A percentile compares a stretch with the other conserved stretches of the same genome.
Conservation (phyloP, 768 basidiomycete species). For the Royoungia palumana region DNA sequence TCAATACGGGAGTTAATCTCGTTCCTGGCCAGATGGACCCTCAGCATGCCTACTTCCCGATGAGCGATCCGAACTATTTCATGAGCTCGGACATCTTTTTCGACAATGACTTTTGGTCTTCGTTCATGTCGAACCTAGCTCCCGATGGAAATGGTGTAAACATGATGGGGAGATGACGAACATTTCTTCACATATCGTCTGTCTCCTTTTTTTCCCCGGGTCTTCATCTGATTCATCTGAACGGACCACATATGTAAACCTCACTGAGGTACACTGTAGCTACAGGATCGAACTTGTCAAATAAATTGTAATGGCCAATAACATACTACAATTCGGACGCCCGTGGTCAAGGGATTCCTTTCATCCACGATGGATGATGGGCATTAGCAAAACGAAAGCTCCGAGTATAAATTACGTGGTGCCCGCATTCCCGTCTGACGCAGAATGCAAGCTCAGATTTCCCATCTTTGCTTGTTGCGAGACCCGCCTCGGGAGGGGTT, state of each 20-base stretch:
- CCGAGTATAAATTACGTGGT: neutral
- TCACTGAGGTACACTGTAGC: neutral
- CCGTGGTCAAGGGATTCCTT: no score
- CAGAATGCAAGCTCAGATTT: slow-evolving; percentile 22
- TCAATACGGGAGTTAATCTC: neutral
- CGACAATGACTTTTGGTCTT: slow-evolving; percentile 43
- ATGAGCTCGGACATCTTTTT: slow-evolving; percentile 39
- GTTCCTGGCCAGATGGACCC: slow-evolving; percentile 10
- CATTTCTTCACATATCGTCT: neutral
- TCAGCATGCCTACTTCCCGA: slow-evolving; percentile 20
- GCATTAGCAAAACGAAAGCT: no score
- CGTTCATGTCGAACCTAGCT: slow-evolving; percentile 36
- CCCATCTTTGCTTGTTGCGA: slow-evolving; percentile 26
- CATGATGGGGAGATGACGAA: slow-evolving; percentile 9
- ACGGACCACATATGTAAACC: slow-evolving; percentile 2
- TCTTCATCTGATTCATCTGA: neutral
- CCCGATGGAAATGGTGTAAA: slow-evolving; percentile 18
- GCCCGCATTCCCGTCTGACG: neutral
- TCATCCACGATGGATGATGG: no score
- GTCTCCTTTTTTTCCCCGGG: neutral
- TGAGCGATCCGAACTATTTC: slow-evolving; percentile 31
- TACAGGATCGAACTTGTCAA: neutral
- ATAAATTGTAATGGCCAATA: slow-evolving; percentile 6
- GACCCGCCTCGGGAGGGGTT: slow-evolving; percentile 46
- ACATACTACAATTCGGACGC: neutral